Conservation (phyloP, 2,329 filamentous ascomycete genomes). For the Fusarium neocosmosporiellum region DNA sequence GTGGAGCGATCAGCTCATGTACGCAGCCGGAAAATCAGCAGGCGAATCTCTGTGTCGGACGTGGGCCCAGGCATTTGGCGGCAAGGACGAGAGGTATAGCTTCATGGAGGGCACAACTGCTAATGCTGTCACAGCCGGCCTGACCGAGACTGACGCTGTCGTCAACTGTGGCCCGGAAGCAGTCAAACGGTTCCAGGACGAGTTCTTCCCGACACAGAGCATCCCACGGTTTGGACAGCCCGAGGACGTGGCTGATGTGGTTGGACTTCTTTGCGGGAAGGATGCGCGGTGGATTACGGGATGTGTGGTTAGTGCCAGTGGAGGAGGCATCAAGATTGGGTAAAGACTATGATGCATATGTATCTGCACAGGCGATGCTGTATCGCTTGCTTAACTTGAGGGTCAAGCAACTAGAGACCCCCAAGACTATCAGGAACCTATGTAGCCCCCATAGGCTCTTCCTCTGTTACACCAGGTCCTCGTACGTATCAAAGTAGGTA, state of each 20-base stretch:
- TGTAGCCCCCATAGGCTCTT: neutral
- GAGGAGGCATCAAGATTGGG: constrained; percentile 49
- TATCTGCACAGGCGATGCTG: neutral
- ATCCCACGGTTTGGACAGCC: constrained; percentile 48
- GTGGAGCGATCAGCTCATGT: constrained; percentile 50
- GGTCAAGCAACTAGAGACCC: neutral
- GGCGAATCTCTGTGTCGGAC: constrained; percentile 51
- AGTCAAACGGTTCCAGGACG: constrained; percentile 46
- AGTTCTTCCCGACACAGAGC: constrained; percentile 49
- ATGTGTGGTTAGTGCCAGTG: constrained; percentile 49
- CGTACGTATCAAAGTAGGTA: too few relatives aligned
- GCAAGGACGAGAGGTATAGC: constrained; percentile 47
- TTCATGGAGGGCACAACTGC: constrained; percentile 52
- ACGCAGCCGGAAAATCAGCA: constrained; percentile 48
- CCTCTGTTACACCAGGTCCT: neutral
- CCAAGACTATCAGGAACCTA: neutral
- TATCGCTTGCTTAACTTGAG: neutral
- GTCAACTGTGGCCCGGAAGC: constrained; percentile 47
- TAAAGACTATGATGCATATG: constrained; percentile 1
- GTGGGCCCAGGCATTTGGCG: constrained; percentile 51
- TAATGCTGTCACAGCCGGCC: constrained; percentile 47
- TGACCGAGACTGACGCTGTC: constrained; percentile 50
- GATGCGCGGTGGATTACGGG: constrained; percentile 52
- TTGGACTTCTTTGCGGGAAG: constrained; percentile 47
- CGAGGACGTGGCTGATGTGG: constrained; percentile 51